A percentile compares a stretch with the other conserved stretches of the same genome.
These are phyloP conservation scores for Tardiomyces digboiensis DNA, from an alignment of 1,139 yeast species.

Conservation along the genomic window DNA sequence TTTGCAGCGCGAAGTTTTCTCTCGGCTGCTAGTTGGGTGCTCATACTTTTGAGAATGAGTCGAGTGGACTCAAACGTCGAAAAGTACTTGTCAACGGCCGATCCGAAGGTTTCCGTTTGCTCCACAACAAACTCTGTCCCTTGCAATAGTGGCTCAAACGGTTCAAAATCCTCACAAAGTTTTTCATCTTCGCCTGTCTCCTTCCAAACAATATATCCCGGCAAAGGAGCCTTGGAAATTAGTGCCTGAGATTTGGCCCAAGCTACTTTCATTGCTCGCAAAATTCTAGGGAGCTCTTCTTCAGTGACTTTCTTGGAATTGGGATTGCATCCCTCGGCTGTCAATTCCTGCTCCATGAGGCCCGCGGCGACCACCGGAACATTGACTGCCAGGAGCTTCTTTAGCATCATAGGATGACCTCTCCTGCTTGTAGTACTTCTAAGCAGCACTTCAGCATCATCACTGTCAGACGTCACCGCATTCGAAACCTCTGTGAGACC, in stretches of 20 bases:
- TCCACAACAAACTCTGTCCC: conserved; percentile 15
- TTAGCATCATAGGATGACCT: conserved; percentile 41
- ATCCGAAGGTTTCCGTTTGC: conserved; percentile 53
- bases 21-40: conserved; percentile 65
- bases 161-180: conserved; percentile 77
- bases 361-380: conserved; percentile 75
- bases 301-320: conserved; percentile 18
- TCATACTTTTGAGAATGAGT: conserved; percentile 60
- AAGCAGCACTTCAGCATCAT: neutral
- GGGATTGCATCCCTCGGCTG: conserved; percentile 38
- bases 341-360: conserved; percentile 51
- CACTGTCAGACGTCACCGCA: neutral
- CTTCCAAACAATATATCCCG: conserved; percentile 62
- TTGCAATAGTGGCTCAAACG: conserved; percentile 49
- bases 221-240: conserved; percentile 24
- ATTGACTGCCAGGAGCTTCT: conserved; percentile 58
- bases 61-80: conserved; percentile 81
- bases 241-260: conserved; percentile 29
- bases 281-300: conserved; percentile 10
- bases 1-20: conserved; percentile 68
- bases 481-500: neutral
- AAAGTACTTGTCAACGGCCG: conserved; percentile 74
- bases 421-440: conserved; percentile 3
- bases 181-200: conserved; percentile 42
- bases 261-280: conserved; percentile 21